Conservation (phyloP, 2,329 filamentous ascomycete species). For the Colletotrichum sansevieriae region DNA sequence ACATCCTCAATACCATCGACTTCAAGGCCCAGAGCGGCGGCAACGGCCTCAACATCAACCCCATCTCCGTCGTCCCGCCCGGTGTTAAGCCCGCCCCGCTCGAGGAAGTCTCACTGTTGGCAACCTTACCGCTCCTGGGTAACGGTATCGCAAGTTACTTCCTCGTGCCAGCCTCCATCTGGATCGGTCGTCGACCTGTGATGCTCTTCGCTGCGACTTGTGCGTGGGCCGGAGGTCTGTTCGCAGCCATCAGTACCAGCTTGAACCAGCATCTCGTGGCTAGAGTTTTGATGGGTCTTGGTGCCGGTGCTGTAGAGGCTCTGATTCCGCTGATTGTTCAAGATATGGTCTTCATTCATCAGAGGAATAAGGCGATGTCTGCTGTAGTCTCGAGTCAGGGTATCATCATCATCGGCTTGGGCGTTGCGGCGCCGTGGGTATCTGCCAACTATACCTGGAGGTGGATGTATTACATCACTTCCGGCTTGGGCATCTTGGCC, state of each 20-base stretch:
- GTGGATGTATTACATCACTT: slow-evolving; percentile 52
- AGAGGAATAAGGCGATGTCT: slow-evolving; percentile 52
- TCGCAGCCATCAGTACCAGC: slow-evolving; percentile 50
- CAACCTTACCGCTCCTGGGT: slow-evolving; percentile 51
- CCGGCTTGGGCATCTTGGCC: slow-evolving; percentile 47
- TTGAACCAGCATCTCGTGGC: slow-evolving; percentile 49
- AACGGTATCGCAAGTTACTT: slow-evolving; percentile 52
- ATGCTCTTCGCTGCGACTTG: slow-evolving; percentile 49
- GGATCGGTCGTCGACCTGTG: slow-evolving; percentile 52
- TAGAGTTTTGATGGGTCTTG: slow-evolving; percentile 50
- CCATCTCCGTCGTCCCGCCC: slow-evolving; percentile 39
- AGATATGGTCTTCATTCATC: slow-evolving; percentile 54
- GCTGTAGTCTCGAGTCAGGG: slow-evolving; percentile 49
- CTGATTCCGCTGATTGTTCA: slow-evolving; percentile 54
- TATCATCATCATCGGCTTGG: slow-evolving; percentile 47
- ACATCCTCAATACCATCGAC: slow-evolving; percentile 45
- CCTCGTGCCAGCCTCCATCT: slow-evolving; percentile 52
- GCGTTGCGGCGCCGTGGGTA: slow-evolving; percentile 48
- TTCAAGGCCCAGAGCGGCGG: slow-evolving; percentile 43
- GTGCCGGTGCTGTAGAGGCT: slow-evolving; percentile 51
- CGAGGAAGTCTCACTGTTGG: slow-evolving; percentile 48
- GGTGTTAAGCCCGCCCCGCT: slow-evolving; percentile 48
- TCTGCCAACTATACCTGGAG: slow-evolving; percentile 50
- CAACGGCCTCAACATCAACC: slow-evolving; percentile 45
- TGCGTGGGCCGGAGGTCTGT: slow-evolving; percentile 52